A percentile compares a stretch with the other conserved stretches of the same genome.
These are phyloP conservation scores for Pichia sp. DNA, from an alignment of 1,139 yeast species.

Conservation along the genomic window DNA sequence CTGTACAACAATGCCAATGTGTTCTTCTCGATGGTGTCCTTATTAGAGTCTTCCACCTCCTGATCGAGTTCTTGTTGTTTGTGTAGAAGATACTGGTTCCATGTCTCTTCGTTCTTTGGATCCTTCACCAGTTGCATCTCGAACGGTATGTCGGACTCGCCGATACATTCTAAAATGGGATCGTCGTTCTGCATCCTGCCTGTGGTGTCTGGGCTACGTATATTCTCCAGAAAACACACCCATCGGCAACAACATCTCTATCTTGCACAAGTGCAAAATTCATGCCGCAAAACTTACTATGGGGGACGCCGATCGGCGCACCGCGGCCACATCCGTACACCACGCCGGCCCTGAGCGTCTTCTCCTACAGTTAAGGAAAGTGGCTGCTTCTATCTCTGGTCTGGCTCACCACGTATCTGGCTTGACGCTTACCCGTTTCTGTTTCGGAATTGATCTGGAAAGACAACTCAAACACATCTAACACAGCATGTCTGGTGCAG, in stretches of 20 bases:
- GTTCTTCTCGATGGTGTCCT: background rate
- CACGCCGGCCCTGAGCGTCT: too few species aligned
- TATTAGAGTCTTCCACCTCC: conserved; percentile 1
- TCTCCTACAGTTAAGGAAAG: background rate
- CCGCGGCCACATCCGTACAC: conserved; percentile 2
- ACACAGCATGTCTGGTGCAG: conserved; percentile 23
- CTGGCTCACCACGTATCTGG: too few species aligned
- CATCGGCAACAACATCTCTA: too few species aligned
- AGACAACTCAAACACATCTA: background rate
- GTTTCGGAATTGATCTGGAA: background rate
- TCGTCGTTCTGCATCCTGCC: background rate
- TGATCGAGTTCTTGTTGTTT: conserved; percentile 25
- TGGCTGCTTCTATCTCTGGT: conserved; percentile 9
- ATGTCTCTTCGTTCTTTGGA: conserved; percentile 43
- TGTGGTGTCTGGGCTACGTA: too few species aligned
- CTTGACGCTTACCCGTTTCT: too few species aligned
- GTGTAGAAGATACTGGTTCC: conserved; percentile 54
- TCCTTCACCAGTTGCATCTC: conserved; percentile 30
- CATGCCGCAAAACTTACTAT: too few species aligned
- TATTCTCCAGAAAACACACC: too few species aligned
- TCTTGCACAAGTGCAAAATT: too few species aligned
- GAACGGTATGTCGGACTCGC: conserved; percentile 13
- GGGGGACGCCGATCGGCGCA: background rate
- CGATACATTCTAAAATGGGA: conserved; percentile 1
- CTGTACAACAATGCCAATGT: conserved; percentile 6